phyloP scores from a whole-genome alignment of 768 basidiomycete species.

The Pilatotrama ljubarskyi region DNA sequence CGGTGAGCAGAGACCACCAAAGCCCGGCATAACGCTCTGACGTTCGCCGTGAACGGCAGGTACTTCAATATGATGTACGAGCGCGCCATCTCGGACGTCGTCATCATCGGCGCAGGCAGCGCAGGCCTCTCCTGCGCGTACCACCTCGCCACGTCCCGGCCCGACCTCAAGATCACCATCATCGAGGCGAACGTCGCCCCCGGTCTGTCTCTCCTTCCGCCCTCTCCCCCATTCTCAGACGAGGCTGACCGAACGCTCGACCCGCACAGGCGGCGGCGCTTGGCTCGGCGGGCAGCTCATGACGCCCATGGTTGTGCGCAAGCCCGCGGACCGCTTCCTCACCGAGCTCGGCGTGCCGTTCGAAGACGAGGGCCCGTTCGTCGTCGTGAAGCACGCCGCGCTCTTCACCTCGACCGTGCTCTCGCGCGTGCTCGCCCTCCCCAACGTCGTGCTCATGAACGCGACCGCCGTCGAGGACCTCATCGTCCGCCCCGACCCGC shows the following conservation, averaged over 20 bases:
- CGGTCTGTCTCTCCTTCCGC: slow-evolving; percentile 33
- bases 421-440: slow-evolving; percentile 65
- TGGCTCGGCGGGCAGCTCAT: slow-evolving; percentile 81
- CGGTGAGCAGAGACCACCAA: slow-evolving; percentile 37
- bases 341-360: slow-evolving; percentile 68
- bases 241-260: too few species aligned
- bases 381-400: slow-evolving; percentile 81
- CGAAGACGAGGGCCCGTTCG: slow-evolving; percentile 76
- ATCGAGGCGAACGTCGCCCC: slow-evolving; percentile 81
- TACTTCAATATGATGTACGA: slow-evolving; percentile 78
- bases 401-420: slow-evolving; percentile 79
- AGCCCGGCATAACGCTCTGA: too few species aligned
- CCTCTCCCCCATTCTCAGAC: background rate
- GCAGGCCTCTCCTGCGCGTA: slow-evolving; percentile 75
- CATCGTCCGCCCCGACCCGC: slow-evolving; percentile 58
- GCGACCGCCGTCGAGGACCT: slow-evolving; percentile 83
- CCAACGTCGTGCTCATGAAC: slow-evolving; percentile 75
- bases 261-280: slow-evolving; percentile 52
- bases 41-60: slow-evolving; percentile 34
- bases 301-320: slow-evolving; percentile 81
- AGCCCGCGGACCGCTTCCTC: slow-evolving; percentile 74
- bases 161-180: slow-evolving; percentile 65
- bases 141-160: slow-evolving; percentile 63
- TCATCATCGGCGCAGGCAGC: slow-evolving; percentile 71
- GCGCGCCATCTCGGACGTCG: slow-evolving; percentile 72